phyloP scores from a whole-genome alignment of 2,329 filamentous ascomycete species.

The Moelleriella libera region DNA sequence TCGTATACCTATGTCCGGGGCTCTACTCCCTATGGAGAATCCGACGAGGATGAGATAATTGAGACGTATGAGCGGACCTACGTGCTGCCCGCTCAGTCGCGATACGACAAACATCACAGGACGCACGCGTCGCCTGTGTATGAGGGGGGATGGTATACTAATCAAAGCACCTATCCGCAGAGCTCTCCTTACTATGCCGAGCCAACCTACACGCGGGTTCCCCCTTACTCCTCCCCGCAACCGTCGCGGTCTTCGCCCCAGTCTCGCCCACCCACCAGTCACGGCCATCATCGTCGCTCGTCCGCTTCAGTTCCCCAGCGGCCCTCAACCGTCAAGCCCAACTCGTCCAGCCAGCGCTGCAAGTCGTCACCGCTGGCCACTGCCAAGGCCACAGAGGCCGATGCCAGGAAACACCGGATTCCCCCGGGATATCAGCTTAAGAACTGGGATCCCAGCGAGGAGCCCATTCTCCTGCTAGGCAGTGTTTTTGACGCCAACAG shows the following conservation, averaged over 20 bases:
- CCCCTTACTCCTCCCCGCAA: conserved; percentile 27
- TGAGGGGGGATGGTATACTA: conserved; percentile 42
- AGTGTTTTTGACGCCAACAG: conserved; percentile 97
- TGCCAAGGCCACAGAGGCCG: conserved; percentile 40
- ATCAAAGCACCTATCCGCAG: conserved; percentile 43
- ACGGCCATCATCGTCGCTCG: conserved; percentile 28
- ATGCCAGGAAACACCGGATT: conserved; percentile 56
- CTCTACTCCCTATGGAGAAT: conserved; percentile 45
- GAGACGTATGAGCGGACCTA: conserved; percentile 37
- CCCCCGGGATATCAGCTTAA: conserved; percentile 87
- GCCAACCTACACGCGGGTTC: conserved; percentile 19
- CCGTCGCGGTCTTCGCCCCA: conserved; percentile 8
- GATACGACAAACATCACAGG: conserved; percentile 18
- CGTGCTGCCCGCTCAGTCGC: conserved; percentile 35
- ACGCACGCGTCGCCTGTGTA: conserved; percentile 22
- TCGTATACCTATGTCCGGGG: conserved; percentile 45
- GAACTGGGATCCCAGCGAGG: conserved; percentile 93
- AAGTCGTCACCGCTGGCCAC: conserved; percentile 17
- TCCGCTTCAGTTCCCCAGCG: conserved; percentile 37
- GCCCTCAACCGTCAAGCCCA: conserved; percentile 36
- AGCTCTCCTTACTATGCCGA: conserved; percentile 21
- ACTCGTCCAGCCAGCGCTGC: conserved; percentile 12
- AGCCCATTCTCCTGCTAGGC: conserved; percentile 84
- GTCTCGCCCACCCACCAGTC: conserved; percentile 25
- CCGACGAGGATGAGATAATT: conserved; percentile 49